Percentiles rank a stretch among this genome's conserved stretches.
Evolutionary conservation across 192 early-diverging fungal species (phyloP).

Genomic region (Backusella macrospora): DNA sequence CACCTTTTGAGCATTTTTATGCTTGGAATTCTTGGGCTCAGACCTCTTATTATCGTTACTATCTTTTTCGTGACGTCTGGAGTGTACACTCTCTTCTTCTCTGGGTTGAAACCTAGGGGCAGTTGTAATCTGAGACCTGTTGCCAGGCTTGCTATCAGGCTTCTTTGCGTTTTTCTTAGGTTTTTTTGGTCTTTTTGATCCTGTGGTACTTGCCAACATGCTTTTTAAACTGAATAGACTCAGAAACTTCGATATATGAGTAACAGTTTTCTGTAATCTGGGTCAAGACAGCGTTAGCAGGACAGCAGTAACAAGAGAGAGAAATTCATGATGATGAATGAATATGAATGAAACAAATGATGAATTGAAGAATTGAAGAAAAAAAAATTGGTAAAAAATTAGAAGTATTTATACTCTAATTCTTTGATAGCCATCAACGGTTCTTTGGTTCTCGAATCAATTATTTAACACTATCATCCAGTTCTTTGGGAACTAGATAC

Average conservation of each 20-base stretch:
- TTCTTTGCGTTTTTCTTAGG: too few relatives aligned
- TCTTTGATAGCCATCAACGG: neutral
- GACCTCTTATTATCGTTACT: neutral
- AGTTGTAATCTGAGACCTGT: too few relatives aligned
- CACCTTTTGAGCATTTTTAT: neutral
- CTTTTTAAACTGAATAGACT: neutral
- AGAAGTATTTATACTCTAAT: neutral
- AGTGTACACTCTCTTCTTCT: too few relatives aligned
- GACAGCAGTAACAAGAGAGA: slow-evolving; percentile 1
- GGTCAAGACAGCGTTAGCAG: neutral
- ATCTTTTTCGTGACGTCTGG: neutral
- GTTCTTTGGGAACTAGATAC: neutral
- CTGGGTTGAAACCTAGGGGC: too few relatives aligned
- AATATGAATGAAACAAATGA: neutral
- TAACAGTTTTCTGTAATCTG: neutral
- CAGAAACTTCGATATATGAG: neutral
- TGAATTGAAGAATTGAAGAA: neutral
- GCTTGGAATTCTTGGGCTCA: neutral
- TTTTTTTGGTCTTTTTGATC: neutral
- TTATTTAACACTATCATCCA: neutral
- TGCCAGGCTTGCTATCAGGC: too few relatives aligned
- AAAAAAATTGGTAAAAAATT: neutral
- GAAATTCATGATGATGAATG: neutral
- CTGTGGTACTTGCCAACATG: neutral
- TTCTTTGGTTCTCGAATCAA: neutral